Evolutionary conservation across 2,329 filamentous ascomycete genomes (phyloP).

Genomic region (Colletotrichum sansevieriae): DNA sequence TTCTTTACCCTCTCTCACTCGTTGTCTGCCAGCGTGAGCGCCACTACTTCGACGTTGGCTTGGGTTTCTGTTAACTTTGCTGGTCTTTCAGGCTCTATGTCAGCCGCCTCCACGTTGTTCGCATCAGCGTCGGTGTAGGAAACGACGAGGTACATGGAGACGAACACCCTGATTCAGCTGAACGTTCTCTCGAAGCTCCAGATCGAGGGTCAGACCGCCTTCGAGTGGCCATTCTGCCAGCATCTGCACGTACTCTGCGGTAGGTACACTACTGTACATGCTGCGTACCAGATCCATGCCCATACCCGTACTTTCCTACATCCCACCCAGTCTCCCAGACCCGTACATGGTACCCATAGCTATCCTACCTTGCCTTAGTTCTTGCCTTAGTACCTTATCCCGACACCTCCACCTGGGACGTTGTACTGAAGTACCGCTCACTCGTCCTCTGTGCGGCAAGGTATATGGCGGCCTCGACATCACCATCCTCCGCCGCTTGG

Average conservation of each 20-base stretch:
- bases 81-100: too few species aligned
- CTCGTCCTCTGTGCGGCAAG: constrained; percentile 22
- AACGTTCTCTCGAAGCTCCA: background rate
- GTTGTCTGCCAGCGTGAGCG: background rate
- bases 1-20: background rate
- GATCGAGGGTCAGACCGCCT: constrained; percentile 33
- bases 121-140: too few species aligned
- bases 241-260: constrained; percentile 10
- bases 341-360: constrained; percentile 14
- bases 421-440: constrained; percentile 12
- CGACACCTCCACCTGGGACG: constrained; percentile 16
- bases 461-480: constrained; percentile 33
- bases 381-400: constrained; percentile 28
- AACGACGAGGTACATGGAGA: too few species aligned
- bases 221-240: constrained; percentile 35
- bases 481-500: constrained; percentile 32
- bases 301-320: constrained; percentile 15
- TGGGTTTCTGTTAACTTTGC: too few species aligned
- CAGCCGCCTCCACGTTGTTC: too few species aligned
- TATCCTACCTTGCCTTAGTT: constrained; percentile 21
- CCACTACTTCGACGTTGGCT: background rate
- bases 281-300: constrained; percentile 11
- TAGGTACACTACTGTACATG: constrained; percentile 7
- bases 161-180: too few species aligned
- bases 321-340: constrained; percentile 16